phyloP scores from a whole-genome alignment of 2,329 filamentous ascomycete genomes.

The Diaporthe citri region DNA sequence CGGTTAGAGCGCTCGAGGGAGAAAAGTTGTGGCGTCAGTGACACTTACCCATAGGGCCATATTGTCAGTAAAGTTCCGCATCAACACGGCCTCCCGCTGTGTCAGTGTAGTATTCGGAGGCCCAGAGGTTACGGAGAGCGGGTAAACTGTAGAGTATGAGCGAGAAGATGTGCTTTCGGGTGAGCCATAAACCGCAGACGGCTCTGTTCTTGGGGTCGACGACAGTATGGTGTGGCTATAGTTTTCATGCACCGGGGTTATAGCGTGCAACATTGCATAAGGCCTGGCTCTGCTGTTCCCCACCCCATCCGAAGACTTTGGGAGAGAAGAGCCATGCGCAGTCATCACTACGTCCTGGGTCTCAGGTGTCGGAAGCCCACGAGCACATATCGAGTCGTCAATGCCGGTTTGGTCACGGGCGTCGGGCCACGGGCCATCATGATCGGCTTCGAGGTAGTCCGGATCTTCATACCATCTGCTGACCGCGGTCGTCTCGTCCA shows the following conservation, averaged over 20 bases:
- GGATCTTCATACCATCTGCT: constrained; percentile 5
- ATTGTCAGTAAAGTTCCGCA: constrained; percentile 9
- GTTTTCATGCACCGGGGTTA: not conserved
- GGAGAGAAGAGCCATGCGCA: not conserved
- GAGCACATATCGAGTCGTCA: not conserved
- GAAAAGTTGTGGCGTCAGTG: not conserved
- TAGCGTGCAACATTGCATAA: not conserved
- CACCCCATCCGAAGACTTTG: not conserved
- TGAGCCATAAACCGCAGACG: not conserved
- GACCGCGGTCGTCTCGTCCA: not conserved
- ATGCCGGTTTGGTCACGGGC: not conserved
- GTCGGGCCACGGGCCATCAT: not conserved
- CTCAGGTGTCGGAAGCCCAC: too few relatives aligned
- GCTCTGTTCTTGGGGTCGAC: not conserved
- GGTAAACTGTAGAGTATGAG: not conserved
- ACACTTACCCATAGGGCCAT: constrained; percentile 2
- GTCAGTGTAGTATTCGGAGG: not conserved
- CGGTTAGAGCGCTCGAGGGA: not conserved
- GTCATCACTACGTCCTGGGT: not conserved
- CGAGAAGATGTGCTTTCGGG: constrained; percentile 15
- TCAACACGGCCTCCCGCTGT: constrained; percentile 6
- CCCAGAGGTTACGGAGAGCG: not conserved
- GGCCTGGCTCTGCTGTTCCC: not conserved
- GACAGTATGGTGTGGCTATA: not conserved
- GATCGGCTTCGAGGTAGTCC: not conserved